Evolutionary conservation across 179 eudicot species (phyloP), one percentile per base, ranked within the genome.

Genomic region (Silene vulgaris): DNA sequence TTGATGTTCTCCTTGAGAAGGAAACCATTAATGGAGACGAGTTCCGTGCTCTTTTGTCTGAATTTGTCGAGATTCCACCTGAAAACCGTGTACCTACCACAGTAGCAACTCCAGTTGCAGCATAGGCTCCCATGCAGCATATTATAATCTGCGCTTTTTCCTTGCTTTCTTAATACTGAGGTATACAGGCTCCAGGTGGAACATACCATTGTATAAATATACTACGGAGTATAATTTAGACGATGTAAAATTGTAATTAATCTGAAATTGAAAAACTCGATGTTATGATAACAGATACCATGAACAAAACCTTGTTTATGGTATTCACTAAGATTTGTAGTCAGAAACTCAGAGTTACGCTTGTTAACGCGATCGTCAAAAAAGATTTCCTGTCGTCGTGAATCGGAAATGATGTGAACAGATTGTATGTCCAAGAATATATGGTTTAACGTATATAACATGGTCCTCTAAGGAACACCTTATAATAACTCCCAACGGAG

Each of bases 1-100:
- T 95, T n/a, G 99, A 95, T 66, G 91, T 95, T 73, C 96, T 95
- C 7, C 74, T 95, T 4, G 99, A 95, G 85, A 95, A 87, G 81
- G 99, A 95, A 80, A 92, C 99, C 43, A 88, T 95, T 84, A 83
- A 84, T 0, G 99, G 99, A 3, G 99, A 95, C 19, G 99, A 95
- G 81, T 95, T 95, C 90, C 82, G 97, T 29, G 95, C 97, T 13
- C 88, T 95, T 68, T 87, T 95, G 1, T 88, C 97, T 0, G 97
- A 95, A 74, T 95, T 87, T 69, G 83, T 67, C 29, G 99, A 92
- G 79, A 95, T 95, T 80, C 99, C 99, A 2, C 84, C 48, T 9
- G 99, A 92, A 73, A 95, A 95, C 63, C 83, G 96, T 11, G 99
- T 90, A 2, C 23, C 84, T 32, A 76, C 95, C 37, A 57, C 88